Conservation (phyloP, 2,329 filamentous ascomycete species). For the Colletotrichum camelliae region DNA sequence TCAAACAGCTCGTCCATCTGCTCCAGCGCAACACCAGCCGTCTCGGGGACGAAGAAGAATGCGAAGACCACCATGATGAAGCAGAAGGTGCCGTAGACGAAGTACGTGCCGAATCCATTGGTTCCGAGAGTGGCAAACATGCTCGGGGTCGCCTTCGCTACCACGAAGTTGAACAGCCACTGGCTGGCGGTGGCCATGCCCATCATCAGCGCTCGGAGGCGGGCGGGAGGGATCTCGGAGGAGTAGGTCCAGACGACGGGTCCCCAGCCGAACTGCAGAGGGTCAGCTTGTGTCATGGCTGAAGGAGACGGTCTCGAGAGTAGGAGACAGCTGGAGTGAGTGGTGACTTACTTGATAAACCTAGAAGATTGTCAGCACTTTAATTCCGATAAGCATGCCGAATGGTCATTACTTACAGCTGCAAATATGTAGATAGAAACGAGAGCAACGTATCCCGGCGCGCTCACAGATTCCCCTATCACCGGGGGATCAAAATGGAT, state of each 20-base stretch:
- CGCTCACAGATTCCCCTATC: slow-evolving; percentile 46
- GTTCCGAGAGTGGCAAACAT: slow-evolving; percentile 54
- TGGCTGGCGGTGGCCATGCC: slow-evolving; percentile 66
- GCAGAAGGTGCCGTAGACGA: slow-evolving; percentile 64
- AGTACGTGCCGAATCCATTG: slow-evolving; percentile 50
- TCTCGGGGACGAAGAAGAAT: slow-evolving; percentile 53
- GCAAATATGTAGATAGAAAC: slow-evolving; percentile 59
- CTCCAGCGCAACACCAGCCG: slow-evolving; percentile 38
- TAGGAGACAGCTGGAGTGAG: fast-evolving
- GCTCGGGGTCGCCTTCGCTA: slow-evolving; percentile 63
- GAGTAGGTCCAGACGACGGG: slow-evolving; percentile 58
- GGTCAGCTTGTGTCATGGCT: background rate
- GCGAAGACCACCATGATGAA: slow-evolving; percentile 59
- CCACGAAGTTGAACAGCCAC: slow-evolving; percentile 70
- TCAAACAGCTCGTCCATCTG: slow-evolving; percentile 35
- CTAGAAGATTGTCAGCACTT: background rate
- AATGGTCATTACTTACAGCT: background rate
- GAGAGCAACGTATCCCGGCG: slow-evolving; percentile 54
- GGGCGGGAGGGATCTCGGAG: slow-evolving; percentile 65
- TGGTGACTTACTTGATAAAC: background rate
- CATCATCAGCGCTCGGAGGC: slow-evolving; percentile 64
- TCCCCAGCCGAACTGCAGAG: slow-evolving; percentile 53
- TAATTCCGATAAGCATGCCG: background rate
- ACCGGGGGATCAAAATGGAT: slow-evolving; percentile 50
- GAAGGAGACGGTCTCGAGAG: fast-evolving